Percentiles rank a stretch among this genome's conserved stretches.
Evolutionary conservation across 176 grass and related monocot species (phyloP).

Genomic region (Dendrocalamus sinicus): DNA sequence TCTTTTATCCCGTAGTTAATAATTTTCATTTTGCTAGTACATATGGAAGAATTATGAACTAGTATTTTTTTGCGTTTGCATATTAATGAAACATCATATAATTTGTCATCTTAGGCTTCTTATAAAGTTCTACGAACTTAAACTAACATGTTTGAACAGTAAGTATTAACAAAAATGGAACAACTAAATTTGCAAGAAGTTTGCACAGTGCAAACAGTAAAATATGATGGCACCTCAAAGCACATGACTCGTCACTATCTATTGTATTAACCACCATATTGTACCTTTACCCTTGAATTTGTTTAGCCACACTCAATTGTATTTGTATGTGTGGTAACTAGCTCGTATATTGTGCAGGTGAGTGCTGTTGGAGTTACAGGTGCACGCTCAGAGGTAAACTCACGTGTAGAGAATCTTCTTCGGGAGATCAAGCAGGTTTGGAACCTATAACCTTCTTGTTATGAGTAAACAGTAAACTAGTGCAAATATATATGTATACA

Average conservation of each 20-base stretch:
- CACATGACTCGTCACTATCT: neutral
- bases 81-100: neutral
- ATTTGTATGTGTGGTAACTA: constrained; percentile 1
- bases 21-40: neutral
- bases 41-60: constrained; percentile 4
- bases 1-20: neutral
- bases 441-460: constrained; percentile 1
- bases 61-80: neutral
- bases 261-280: neutral
- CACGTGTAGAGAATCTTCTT: constrained; percentile 76
- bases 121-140: neutral
- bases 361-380: constrained; percentile 88
- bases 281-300: neutral
- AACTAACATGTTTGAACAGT: neutral
- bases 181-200: neutral
- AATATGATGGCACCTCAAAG: neutral
- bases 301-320: neutral
- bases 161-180: neutral
- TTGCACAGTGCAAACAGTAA: neutral
- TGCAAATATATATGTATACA: constrained; percentile 1
- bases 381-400: constrained; percentile 74
- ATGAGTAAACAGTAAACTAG: constrained; percentile 7
- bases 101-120: neutral
- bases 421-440: constrained; percentile 82
- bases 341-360: constrained; percentile 54